Evolutionary conservation across 306 rosid genomes (phyloP), one percentile per base, ranked within the genome.

Genomic region (Cucumis cinereus): DNA sequence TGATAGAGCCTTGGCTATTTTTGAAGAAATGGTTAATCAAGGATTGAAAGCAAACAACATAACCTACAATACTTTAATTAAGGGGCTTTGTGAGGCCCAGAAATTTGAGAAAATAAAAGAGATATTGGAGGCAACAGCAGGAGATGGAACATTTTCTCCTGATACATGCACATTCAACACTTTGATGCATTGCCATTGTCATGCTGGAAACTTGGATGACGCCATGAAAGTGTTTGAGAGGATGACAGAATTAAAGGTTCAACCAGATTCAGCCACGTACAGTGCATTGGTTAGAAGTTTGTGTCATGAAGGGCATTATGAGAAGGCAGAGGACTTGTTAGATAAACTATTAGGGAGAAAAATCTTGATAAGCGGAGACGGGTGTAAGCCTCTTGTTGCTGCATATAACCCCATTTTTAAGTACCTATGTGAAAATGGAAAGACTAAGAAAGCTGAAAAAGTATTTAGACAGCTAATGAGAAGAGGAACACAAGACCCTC

Each of bases 401-500:
- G 79, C 96, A 35, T 92, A 89, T 66, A 90, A 83, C 49, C 89
- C 85, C 53, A 85, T 92, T 23, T 86, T 92, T 72, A 86, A 82
- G 82, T 80, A 89, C 83, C 78, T 92, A 33, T 89, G 96, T 77
- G 82, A 79, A 78, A 78, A 85, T 63, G 95, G 96, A 78, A 93
- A 89, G 77, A 84, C 90, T 69, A 82, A 80, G 78, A 90, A 92
- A 79, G 96, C 92, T 0, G 96, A 92, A 79, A 80, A 61, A 78
- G 89, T 90, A 36, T 84, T 90, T 80, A 84, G 96, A 80, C 96
- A 92, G 81, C 85, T 93, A 54, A 89, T 93, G 95, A 90, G 55
- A 84, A 88, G 95, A 85, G 98, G 96, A 38, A 89, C 90, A 10
- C 98, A 90, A 83, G 96, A 93, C 70, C 95, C 89, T 62, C 77